These are phyloP conservation scores for Penicillium sp. DNA, from an alignment of 2,329 filamentous ascomycete species.

Conservation along the genomic window DNA sequence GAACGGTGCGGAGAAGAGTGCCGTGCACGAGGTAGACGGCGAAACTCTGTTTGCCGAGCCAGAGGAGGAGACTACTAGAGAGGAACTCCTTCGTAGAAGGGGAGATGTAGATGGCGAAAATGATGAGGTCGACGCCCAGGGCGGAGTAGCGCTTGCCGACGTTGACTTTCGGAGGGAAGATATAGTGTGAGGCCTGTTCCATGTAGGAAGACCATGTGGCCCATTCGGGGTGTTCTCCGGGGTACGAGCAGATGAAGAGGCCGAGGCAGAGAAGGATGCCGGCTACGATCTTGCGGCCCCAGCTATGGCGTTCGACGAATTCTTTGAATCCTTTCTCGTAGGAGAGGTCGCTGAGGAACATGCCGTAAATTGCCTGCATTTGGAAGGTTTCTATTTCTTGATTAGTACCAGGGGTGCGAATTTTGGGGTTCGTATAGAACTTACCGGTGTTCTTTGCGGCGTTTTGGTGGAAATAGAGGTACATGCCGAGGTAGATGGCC, in stretches of 20 bases:
- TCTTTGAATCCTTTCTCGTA: constrained; percentile 47
- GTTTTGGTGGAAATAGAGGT: constrained; percentile 51
- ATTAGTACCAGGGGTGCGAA: neutral
- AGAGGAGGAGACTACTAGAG: constrained; percentile 50
- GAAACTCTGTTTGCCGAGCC: constrained; percentile 55
- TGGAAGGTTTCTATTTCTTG: constrained; percentile 50
- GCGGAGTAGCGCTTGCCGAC: constrained; percentile 47
- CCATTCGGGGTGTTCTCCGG: constrained; percentile 51
- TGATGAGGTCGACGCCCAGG: constrained; percentile 49
- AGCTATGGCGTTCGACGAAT: constrained; percentile 44
- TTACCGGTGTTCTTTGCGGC: constrained; percentile 46
- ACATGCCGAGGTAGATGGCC: constrained; percentile 45
- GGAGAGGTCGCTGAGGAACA: constrained; percentile 52
- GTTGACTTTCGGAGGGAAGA: constrained; percentile 47
- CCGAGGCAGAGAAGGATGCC: constrained; percentile 42
- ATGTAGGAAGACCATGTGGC: constrained; percentile 48
- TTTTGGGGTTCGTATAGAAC: constrained; percentile 4
- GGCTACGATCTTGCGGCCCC: constrained; percentile 37
- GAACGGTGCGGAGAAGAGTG: constrained; percentile 51
- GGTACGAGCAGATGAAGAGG: constrained; percentile 50
- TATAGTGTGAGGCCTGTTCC: constrained; percentile 39
- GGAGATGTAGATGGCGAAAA: constrained; percentile 52
- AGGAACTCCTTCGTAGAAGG: constrained; percentile 50
- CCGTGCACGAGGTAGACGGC: constrained; percentile 56
- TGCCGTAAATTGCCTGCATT: constrained; percentile 51